Base-by-base conservation (phyloP, 768 basidiomycete genomes). In the Collybiopsis luxurians region DNA sequence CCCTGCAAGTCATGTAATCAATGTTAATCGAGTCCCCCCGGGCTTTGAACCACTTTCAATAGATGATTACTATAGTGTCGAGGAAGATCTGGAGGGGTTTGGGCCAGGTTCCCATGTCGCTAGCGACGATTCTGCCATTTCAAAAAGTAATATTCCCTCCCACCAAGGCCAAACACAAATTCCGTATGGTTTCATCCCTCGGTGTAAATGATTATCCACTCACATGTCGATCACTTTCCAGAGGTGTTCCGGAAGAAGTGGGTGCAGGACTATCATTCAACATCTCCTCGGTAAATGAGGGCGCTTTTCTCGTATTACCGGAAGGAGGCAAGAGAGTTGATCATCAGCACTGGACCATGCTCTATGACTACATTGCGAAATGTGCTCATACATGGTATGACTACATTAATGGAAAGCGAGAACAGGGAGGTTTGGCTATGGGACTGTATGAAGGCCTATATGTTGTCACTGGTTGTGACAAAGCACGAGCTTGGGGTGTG, bases 11-110 rank as follows among this genome's bases (percentile, higher is more conserved):
- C 28, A 63, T 49, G 60, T 61, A 38, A 61, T 69, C 45, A 57
- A 70, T 19, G 47, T 27, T 1, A 34, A 50, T 13, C 63, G 70
- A n/a, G 62, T 70, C 17, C 70, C 71, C 0, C 61, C 58, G 1
- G 59, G 54, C n/a, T 69, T 70, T 30, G 56, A 5, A 39, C 61
- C 60, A 5, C 31, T 34, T 13, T 5, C 31, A 13, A 34, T 34
- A 34, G 23, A 49, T 69, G 40, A 34, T 19, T 48, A 46, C 17
- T 13, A 6, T 34, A 17, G 17, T 44, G 23, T 24, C 24, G n/a
- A 24, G 17, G 42, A 24, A n/a, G n/a, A 5, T 24, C 6, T 9
- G n/a, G n/a, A 44, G 7, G 42, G 9, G 23, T 44, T 19, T 44
- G n/a, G 17, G 17, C 42, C 42, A 17, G 42, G 42, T 17, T 44